Evolutionary conservation across 208 protist genomes (phyloP).

Genomic region (Leishmania lainsoni): DNA sequence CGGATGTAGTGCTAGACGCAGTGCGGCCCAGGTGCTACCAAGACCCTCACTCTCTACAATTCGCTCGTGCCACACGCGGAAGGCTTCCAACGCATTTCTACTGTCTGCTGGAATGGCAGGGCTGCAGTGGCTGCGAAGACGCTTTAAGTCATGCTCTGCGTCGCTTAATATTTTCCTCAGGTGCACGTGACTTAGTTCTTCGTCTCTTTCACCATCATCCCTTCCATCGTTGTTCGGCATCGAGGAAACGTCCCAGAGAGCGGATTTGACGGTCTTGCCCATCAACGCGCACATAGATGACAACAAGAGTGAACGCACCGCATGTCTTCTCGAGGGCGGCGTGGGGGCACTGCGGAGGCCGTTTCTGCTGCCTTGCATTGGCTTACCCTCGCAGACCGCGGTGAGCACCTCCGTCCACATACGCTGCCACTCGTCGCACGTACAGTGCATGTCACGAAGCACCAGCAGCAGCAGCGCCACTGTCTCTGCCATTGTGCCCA

Average conservation of each 20-base stretch:
- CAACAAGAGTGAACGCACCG: background rate
- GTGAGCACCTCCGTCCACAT: conserved; percentile 4
- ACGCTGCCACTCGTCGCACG: background rate
- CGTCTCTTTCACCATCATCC: background rate
- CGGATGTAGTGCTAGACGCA: background rate
- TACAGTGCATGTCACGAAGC: background rate
- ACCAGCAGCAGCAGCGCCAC: conserved; percentile 15
- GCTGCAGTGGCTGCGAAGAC: background rate
- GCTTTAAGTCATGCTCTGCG: background rate
- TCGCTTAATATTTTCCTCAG: background rate
- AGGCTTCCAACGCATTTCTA: background rate
- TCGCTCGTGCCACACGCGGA: background rate
- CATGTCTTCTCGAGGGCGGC: background rate
- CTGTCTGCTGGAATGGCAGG: background rate
- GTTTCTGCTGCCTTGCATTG: background rate
- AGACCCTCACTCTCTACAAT: conserved; percentile 5
- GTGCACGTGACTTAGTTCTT: background rate
- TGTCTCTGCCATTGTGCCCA: background rate
- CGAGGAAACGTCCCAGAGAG: background rate
- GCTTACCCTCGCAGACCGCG: background rate
- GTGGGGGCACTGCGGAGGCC: background rate
- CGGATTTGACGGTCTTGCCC: background rate
- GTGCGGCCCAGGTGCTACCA: background rate
- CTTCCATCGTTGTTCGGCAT: background rate
- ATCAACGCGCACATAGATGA: background rate